phyloP scores from a whole-genome alignment of 306 rosid genomes.

The Fragaria nilgerrensis region DNA sequence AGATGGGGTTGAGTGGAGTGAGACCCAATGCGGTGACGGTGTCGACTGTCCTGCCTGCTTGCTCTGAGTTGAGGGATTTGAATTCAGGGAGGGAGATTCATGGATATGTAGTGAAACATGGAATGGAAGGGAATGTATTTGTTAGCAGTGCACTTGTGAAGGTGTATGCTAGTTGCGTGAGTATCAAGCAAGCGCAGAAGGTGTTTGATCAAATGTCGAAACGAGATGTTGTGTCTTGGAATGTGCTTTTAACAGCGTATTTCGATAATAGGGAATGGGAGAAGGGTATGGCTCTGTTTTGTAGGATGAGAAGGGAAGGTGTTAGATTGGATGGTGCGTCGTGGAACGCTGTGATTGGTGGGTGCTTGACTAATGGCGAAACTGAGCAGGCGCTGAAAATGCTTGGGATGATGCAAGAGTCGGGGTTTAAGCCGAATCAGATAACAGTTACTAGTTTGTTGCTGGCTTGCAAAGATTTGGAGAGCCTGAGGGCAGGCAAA shows the following conservation, averaged over 20 bases:
- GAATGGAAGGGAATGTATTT: slow-evolving; percentile 6
- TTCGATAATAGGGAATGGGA: slow-evolving; percentile 42
- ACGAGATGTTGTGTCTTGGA: slow-evolving; percentile 54
- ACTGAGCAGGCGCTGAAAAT: slow-evolving; percentile 39
- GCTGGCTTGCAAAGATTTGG: slow-evolving; percentile 52
- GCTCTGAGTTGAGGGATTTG: slow-evolving; percentile 3
- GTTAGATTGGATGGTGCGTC: slow-evolving; percentile 40
- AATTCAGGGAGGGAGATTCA: slow-evolving; percentile 15
- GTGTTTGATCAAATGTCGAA: slow-evolving; percentile 46
- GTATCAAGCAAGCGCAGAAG: slow-evolving; percentile 27
- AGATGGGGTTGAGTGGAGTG: slow-evolving; percentile 13
- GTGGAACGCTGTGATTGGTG: slow-evolving; percentile 59
- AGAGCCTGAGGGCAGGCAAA: slow-evolving; percentile 50
- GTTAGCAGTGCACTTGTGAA: slow-evolving; percentile 8
- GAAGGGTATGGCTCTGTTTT: slow-evolving; percentile 42
- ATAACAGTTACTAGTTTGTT: slow-evolving; percentile 45
- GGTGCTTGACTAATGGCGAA: slow-evolving; percentile 48
- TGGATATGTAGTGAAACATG: slow-evolving; percentile 8
- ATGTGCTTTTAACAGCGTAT: slow-evolving; percentile 46
- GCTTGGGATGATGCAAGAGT: slow-evolving; percentile 50
- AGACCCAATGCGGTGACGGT: slow-evolving; percentile 14
- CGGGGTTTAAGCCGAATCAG: slow-evolving; percentile 50
- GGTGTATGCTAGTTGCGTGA: not conserved
- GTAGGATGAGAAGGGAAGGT: slow-evolving; percentile 37
- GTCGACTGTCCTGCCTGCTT: slow-evolving; percentile 6